Base-by-base conservation (phyloP, 768 basidiomycete species). In the Pleurotus ostreatus region DNA sequence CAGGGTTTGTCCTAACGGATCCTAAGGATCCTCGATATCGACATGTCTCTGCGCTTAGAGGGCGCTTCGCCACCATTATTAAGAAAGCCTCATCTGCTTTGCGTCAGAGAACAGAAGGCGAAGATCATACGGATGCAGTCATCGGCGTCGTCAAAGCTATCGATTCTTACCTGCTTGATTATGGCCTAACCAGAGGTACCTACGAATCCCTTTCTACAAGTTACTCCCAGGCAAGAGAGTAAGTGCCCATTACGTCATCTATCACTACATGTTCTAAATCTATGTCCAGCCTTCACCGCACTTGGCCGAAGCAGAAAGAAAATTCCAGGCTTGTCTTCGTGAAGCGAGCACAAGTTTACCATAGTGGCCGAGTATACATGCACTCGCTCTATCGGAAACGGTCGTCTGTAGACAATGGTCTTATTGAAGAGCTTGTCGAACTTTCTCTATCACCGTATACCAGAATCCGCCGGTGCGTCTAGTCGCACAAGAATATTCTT, bases 121-220 rank as follows among this genome's bases (percentile, higher is more conserved):
- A 92, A 68, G 90, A 93, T 65, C 89, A 92, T 59, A 88, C 92
- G 44, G 95, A 98, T 67, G 88, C 91, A 4, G 83, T 96, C 30
- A 79, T 91, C 34, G 76, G 76, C 38, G 81, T 92, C 15, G 80
- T 84, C 20, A 84, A 83, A 46, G 86, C 85, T 3, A 85, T 92
- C 44, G 91, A 92, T 60, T 81, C 84, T 2, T 90, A 82, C 63
- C 73, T 93, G 62, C 74, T 92, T 46, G 83, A 83, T 49, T 90
- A 90, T 68, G 89, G 81, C 12, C 72, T 88, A 66, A 81, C 71
- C 46, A 72, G 83, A 63, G 70, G 70, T 51, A 79, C 82, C 52
- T 89, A 83, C 60, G 81, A 82, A 55, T 72, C 79, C 8, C 65
- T 88, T 63, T 85, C 86, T 68, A 92, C 85, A 70, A 83, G 80